Evolutionary conservation across 768 basidiomycete species (phyloP).

Genomic region (Tylopilus intermedius): DNA sequence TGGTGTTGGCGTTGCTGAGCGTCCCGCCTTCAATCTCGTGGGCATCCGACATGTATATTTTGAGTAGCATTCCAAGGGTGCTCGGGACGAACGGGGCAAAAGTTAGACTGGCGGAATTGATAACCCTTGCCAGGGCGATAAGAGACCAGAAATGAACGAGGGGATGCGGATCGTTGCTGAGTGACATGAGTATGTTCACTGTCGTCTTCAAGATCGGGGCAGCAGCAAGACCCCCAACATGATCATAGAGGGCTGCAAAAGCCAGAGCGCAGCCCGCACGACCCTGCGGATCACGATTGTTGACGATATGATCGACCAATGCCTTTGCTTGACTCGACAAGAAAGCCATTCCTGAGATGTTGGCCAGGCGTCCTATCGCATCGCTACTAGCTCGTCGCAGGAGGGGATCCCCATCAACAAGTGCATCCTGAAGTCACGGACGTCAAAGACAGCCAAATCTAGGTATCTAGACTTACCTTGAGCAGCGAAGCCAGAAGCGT

Average conservation of each 20-base stretch:
- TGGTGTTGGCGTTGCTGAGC: conserved; percentile 72
- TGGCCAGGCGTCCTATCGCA: conserved; percentile 81
- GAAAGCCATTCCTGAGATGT: conserved; percentile 77
- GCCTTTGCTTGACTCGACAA: conserved; percentile 83
- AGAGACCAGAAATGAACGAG: conserved; percentile 94
- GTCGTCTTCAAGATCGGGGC: conserved; percentile 93
- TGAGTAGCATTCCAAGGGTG: conserved; percentile 86
- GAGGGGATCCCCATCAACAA: conserved; percentile 75
- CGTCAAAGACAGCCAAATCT: conserved; percentile 8
- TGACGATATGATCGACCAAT: conserved; percentile 90
- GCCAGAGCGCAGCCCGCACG: conserved; percentile 92
- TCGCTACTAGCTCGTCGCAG: conserved; percentile 80
- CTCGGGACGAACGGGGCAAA: conserved; percentile 86
- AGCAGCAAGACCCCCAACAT: conserved; percentile 92
- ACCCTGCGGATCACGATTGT: conserved; percentile 86
- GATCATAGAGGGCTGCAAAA: conserved; percentile 85
- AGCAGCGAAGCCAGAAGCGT: conserved; percentile 62
- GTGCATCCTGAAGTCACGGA: conserved; percentile 50
- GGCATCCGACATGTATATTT: conserved; percentile 82
- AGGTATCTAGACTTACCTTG: conserved; percentile 50
- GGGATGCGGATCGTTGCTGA: conserved; percentile 94
- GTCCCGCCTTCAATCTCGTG: conserved; percentile 93
- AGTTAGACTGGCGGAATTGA: conserved; percentile 86
- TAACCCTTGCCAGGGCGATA: conserved; percentile 77
- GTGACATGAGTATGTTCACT: conserved; percentile 89